Percentiles rank a stretch among this genome's conserved stretches.
Conservation (phyloP, 305 asterid species). For the Fraxinus velutina region DNA sequence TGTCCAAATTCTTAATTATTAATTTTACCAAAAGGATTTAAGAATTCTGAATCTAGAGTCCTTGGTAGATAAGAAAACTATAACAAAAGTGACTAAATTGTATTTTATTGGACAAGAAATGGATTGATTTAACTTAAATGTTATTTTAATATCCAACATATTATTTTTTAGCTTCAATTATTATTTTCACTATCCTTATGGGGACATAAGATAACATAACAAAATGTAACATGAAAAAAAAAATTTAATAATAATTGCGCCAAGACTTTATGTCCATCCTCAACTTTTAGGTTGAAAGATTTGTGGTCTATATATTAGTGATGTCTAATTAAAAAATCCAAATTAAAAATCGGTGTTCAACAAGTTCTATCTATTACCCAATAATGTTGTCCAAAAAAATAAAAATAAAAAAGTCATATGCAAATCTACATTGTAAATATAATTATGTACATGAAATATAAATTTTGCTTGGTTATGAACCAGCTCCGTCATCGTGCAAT, state of each 20-base stretch:
- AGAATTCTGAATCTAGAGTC: background rate
- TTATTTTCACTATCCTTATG: background rate
- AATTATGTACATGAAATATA: too few relatives aligned
- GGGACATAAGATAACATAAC: background rate
- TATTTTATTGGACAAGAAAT: background rate
- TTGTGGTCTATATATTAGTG: background rate
- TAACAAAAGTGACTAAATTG: background rate
- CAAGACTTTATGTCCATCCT: background rate
- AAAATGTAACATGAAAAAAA: too few relatives aligned
- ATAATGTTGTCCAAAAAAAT: background rate
- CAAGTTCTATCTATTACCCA: background rate
- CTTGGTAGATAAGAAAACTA: background rate
- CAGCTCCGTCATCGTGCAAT: constrained; percentile 34
- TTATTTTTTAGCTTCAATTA: background rate
- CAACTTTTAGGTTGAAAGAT: too few relatives aligned
- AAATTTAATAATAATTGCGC: background rate
- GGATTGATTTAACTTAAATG: background rate
- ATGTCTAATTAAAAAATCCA: too few relatives aligned
- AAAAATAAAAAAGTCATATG: too few relatives aligned
- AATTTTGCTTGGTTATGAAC: constrained; percentile 2
- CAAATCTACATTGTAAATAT: too few relatives aligned
- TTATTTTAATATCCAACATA: background rate
- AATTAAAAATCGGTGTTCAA: background rate
- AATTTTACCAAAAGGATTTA: background rate
- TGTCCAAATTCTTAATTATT: background rate